Conservation (phyloP, 2,329 filamentous ascomycete species). For the Davidsoniella virescens region DNA sequence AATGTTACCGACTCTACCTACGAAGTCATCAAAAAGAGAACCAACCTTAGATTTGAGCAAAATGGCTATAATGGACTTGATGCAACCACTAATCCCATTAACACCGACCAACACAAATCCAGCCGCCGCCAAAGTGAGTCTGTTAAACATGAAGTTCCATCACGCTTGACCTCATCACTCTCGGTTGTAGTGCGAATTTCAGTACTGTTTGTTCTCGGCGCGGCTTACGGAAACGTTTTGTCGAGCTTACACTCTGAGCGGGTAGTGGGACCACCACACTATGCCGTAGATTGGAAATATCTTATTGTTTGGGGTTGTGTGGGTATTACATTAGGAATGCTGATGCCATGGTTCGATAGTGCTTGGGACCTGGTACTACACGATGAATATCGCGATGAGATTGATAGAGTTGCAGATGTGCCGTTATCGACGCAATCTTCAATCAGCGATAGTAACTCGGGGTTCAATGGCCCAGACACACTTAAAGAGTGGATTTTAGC, state of each 20-base stretch:
- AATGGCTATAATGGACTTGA: not conserved
- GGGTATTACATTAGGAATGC: slow-evolving; percentile 59
- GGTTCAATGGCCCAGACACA: slow-evolving; percentile 20
- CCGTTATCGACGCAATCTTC: not conserved
- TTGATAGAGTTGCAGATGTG: slow-evolving; percentile 19
- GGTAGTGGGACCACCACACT: not conserved
- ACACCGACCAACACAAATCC: not conserved
- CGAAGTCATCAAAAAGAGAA: slow-evolving; percentile 27
- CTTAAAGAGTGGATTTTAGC: slow-evolving; percentile 57
- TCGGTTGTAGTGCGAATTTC: slow-evolving; percentile 40
- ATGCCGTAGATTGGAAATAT: slow-evolving; percentile 40
- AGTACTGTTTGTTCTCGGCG: slow-evolving; percentile 62
- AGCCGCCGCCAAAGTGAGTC: not conserved
- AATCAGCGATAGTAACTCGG: not conserved
- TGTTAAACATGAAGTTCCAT: not conserved
- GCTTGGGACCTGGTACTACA: slow-evolving; percentile 45
- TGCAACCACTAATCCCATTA: not conserved
- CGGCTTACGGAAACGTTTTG: slow-evolving; percentile 21
- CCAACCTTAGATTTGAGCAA: slow-evolving; percentile 17
- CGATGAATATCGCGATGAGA: slow-evolving; percentile 19
- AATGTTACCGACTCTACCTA: slow-evolving; percentile 29
- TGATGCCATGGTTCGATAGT: slow-evolving; percentile 72
- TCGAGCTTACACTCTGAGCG: slow-evolving; percentile 3
- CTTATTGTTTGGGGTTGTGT: slow-evolving; percentile 67
- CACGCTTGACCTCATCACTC: slow-evolving; percentile 19